Evolutionary conservation across 768 basidiomycete species (phyloP).

Genomic region (Cantharellus anzutake): DNA sequence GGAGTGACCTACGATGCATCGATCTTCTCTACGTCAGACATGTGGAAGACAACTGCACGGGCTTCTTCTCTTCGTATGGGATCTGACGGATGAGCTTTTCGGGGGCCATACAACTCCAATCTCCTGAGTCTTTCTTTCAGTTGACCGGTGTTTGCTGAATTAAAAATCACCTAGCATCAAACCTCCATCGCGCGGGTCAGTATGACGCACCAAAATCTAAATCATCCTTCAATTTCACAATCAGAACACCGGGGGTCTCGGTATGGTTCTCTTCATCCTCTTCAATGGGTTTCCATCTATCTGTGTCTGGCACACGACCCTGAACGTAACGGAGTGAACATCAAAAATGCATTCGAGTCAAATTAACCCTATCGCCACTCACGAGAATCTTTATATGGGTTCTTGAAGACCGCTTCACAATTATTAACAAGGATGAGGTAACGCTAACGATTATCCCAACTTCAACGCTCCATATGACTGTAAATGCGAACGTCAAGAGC

Average conservation of each 20-base stretch:
- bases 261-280: slow-evolving; percentile 61
- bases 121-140: slow-evolving; percentile 41
- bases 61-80: slow-evolving; percentile 58
- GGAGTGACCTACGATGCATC: slow-evolving; percentile 68
- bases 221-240: slow-evolving; percentile 76
- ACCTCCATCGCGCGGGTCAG: not conserved
- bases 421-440: slow-evolving; percentile 70
- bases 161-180: not conserved
- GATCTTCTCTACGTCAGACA: slow-evolving; percentile 77
- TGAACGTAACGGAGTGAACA: slow-evolving; percentile 13
- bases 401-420: slow-evolving; percentile 76
- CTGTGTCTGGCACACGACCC: slow-evolving; percentile 79
- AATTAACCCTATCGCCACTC: slow-evolving; percentile 11
- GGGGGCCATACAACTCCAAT: slow-evolving; percentile 46
- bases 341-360: not conserved
- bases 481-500: slow-evolving; percentile 70
- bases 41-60: slow-evolving; percentile 70
- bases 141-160: slow-evolving; percentile 78
- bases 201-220: slow-evolving; percentile 62
- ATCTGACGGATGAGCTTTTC: slow-evolving; percentile 75
- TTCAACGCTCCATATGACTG: slow-evolving; percentile 81
- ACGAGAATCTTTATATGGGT: slow-evolving; percentile 84
- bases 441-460: slow-evolving; percentile 81
- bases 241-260: slow-evolving; percentile 60
- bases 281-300: slow-evolving; percentile 69